Evolutionary conservation across 75 land plant species (phyloP), one percentile per base, ranked within the genome.

Genomic region (Gnetum montanum): DNA sequence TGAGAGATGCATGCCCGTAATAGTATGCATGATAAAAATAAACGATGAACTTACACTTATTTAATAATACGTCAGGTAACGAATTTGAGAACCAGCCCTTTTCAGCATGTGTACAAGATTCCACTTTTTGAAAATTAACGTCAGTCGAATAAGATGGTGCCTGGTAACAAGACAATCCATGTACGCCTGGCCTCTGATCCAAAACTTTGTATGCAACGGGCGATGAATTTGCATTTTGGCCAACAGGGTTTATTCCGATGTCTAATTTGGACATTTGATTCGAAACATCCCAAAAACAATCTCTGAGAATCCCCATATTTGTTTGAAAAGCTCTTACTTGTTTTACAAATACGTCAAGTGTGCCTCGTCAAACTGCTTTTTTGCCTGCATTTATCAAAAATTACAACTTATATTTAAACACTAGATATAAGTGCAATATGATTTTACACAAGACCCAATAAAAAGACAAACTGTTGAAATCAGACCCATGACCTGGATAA

Each of bases 281-380:
- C 34, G 36, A n/a, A 34, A 36, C 22, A 16, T 53, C 55, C 55
- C 55, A 53, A 53, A 53, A 31, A 34, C 55, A 53, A 34, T 53
- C 37, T 4, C 20, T 10, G 22, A 36, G 34, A 53, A 34, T 53
- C 12, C 19, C 55, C 37, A 33, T 11, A 31, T 31, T 53, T 53
- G 26, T 53, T 36, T 53, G 55, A 10, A 53, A 53, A 33, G 22
- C 25, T 11, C 29, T 31, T 18, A 10, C 11, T 53, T 34, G 55
- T 53, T 53, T 53, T n/a, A 13, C 55, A 34, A 53, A n/a, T n/a
- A n/a, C n/a, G n/a, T n/a, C n/a, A n/a, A n/a, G n/a, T n/a, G n/a
- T n/a, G n/a, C n/a, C n/a, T n/a, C n/a, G n/a, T n/a, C n/a, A n/a
- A n/a, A n/a, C n/a, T n/a, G n/a, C n/a, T n/a, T n/a, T n/a, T n/a